Evolutionary conservation across 2,329 filamentous ascomycete genomes (phyloP).

Genomic region (Trichoderma aggressivum): DNA sequence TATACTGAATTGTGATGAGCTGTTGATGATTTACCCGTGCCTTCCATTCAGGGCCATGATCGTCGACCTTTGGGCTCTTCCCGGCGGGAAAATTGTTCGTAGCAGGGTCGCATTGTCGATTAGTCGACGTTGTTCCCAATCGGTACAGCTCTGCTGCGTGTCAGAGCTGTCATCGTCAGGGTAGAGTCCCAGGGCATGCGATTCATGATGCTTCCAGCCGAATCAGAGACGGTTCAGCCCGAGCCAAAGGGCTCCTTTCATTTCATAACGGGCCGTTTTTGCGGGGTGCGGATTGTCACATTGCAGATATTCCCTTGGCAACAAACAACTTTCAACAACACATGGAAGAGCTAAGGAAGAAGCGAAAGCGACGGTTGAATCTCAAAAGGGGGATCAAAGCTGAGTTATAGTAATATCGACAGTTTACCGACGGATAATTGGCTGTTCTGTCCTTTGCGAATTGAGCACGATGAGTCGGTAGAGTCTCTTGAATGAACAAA

Average conservation of each 20-base stretch:
- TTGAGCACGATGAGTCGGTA: neutral
- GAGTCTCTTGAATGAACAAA: neutral
- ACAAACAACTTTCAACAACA: neutral
- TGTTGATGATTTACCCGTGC: neutral
- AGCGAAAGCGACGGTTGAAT: conserved; percentile 3
- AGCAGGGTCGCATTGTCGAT: neutral
- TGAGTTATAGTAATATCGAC: neutral
- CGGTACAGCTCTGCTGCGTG: neutral
- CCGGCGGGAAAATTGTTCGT: conserved; percentile 3
- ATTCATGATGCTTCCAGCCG: neutral
- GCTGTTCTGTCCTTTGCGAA: neutral
- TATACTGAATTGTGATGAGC: neutral
- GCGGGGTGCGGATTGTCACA: neutral
- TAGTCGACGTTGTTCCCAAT: neutral
- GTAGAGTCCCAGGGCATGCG: neutral
- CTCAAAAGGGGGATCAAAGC: neutral
- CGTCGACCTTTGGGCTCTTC: neutral
- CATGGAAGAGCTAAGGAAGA: neutral
- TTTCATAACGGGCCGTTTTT: neutral
- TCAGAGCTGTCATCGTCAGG: neutral
- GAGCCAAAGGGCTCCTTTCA: neutral
- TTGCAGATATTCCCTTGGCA: neutral
- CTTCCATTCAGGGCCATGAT: neutral
- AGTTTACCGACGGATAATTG: conserved; percentile 4
- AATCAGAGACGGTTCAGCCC: neutral